Base-by-base conservation (phyloP, 306 rosid species). In the Quercus engelmannii region DNA sequence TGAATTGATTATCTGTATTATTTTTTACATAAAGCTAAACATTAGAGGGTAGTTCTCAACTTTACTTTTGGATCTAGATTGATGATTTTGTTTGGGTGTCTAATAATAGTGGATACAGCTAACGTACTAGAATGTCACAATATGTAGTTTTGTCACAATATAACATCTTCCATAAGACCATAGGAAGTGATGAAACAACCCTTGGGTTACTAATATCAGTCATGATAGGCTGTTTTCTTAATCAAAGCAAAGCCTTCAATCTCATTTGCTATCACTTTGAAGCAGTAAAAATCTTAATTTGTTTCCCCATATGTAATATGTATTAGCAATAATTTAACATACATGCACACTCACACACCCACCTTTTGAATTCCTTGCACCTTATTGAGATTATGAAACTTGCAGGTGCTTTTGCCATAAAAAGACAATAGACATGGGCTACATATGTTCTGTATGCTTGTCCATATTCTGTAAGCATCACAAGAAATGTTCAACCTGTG, bases 321-420 rank as follows among this genome's bases (percentile, higher is more conserved):
- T 26, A 4, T 25, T 4, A 1, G 0, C 31, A 26, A 13, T 62
- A 15, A 2, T 5, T 2, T 14, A 62, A 38, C 14, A 15, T 67
- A 21, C 51, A 33, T 19, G 52, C 13, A 7, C 15, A 14, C 4
- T n/a, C 13, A 59, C 65, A 3, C 38, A 28, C 69, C 28, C 11
- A 28, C 1, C 4, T 12, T 10, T 63, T 63, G 8, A 63, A 28
- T 63, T 28, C 4, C 35, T 62, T 14, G 19, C 73, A 12, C 55
- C 21, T 31, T 25, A 43, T 71, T 77, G 73, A 67, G 75, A 57
- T 76, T 86, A 43, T 85, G 78, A 73, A 80, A 77, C 76, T 72
- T 84, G 85, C 96, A 95, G 99, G 94, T 95, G 99, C 85, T 95
- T 95, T 89, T 95, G 99, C 89, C 99, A 95, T 89, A 95, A 95